These are phyloP conservation scores for Senecio squalidus DNA, from an alignment of 140 eudicot genomes.

Conservation along the genomic window DNA sequence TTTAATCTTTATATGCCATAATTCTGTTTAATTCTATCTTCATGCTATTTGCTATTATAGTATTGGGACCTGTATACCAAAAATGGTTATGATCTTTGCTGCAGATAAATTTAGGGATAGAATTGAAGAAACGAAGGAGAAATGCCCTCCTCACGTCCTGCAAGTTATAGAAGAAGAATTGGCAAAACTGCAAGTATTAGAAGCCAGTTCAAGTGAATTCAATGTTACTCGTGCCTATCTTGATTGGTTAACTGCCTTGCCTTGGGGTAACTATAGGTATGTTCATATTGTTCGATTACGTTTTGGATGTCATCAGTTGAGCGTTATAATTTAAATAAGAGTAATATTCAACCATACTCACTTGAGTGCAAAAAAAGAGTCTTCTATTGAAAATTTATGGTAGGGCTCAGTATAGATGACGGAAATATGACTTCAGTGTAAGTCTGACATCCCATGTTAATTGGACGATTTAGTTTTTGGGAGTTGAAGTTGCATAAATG, in stretches of 20 bases:
- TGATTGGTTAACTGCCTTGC: slow-evolving; percentile 98
- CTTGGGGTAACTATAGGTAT: slow-evolving; percentile 96
- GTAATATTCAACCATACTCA: not conserved
- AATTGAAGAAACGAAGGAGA: slow-evolving; percentile 89
- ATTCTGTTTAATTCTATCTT: not conserved
- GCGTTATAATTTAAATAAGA: not conserved
- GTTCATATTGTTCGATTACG: no score
- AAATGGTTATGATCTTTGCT: slow-evolving; percentile 11
- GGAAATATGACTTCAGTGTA: no score
- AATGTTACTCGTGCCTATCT: slow-evolving; percentile 95
- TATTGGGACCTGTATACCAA: no score
- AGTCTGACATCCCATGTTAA: no score
- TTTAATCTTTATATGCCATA: not conserved
- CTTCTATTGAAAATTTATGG: no score
- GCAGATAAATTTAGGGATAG: slow-evolving; percentile 92
- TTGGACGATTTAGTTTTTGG: no score
- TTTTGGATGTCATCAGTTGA: not conserved
- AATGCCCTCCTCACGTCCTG: slow-evolving; percentile 79
- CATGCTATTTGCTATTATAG: not conserved
- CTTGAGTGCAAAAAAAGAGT: not conserved
- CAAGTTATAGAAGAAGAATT: slow-evolving; percentile 98
- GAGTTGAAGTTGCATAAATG: no score
- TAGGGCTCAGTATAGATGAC: no score
- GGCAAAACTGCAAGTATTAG: slow-evolving; percentile 75
- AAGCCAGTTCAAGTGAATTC: slow-evolving; percentile 96